Base-by-base conservation (phyloP, 2,329 filamentous ascomycete species). In the Xylariaceae sp. region DNA sequence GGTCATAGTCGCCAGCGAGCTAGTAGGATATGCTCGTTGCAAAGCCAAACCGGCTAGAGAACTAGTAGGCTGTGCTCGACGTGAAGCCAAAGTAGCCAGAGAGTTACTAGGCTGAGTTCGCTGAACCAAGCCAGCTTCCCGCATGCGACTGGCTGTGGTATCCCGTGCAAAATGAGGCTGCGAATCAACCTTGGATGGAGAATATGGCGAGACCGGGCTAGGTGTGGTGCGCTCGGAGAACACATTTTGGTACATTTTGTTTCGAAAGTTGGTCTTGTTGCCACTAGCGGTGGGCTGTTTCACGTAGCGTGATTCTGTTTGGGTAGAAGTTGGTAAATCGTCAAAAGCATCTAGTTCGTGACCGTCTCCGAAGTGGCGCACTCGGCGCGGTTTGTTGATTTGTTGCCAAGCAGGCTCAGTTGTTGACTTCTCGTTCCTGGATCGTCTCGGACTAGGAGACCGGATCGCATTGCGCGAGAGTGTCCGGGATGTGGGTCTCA, bases 301-400 rank as follows among this genome's bases (percentile, higher is more conserved):
- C 58, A 91, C 78, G 66, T 84, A 99, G 64, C 84, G 88, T 59
- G 85, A 90, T 72, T 99, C 94, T 11, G 84, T 80, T 57, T 87
- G 83, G 9, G 80, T 84, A 12, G 91, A 96, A 0, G 91, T 97
- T 1, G 92, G 92, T 53, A 99, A 75, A 71, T 99, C 94, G 68
- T 99, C 94, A 68, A 99, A 97, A 2, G 81, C 85, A 63, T 97
- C 92, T 35, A 99, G 78, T 71, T 99, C 94, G 57, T 87, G 88
- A 12, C 94, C 94, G 70, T 96, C 90, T 9, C 94, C 94, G 73
- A 95, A 99, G 64, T 89, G 84, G 45, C 85, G 80, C 56, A 78
- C 77, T 41, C 84, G 79, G 37, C 82, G 78, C 2, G 90, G 90
- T 68, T 86, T 88, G 59, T 82, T 91, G 56, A 95, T 73, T 46